Conservation (phyloP, 2,329 filamentous ascomycete genomes). For the Aquanectria penicillioides region DNA sequence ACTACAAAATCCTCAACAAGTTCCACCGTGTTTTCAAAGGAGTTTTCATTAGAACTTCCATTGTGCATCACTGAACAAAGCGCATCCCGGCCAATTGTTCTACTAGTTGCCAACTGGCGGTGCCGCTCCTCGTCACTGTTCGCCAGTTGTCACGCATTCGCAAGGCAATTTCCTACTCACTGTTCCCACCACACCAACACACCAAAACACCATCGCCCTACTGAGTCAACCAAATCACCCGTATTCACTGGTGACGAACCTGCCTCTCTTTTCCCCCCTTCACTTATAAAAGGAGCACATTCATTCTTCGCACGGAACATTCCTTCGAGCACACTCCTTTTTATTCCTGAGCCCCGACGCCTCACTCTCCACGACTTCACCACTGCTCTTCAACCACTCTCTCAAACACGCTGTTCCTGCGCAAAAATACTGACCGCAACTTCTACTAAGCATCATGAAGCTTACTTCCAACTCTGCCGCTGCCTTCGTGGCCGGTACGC, state of each 20-base stretch:
- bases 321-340: constrained; percentile 26
- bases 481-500: constrained; percentile 36
- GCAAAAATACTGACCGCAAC: constrained; percentile 5
- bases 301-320: constrained; percentile 29
- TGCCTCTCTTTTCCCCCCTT: constrained; percentile 31
- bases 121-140: constrained; percentile 25
- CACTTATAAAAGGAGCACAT: constrained; percentile 24
- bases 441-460: constrained; percentile 33
- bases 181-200: constrained; percentile 28
- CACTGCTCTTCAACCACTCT: constrained; percentile 5
- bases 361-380: background rate
- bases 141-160: constrained; percentile 32
- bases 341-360: constrained; percentile 9
- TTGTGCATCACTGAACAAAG: constrained; percentile 16
- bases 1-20: background rate
- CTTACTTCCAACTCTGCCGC: constrained; percentile 25
- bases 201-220: constrained; percentile 18
- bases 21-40: constrained; percentile 2
- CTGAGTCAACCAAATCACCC: constrained; percentile 23
- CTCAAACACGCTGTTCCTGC: background rate
- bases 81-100: background rate
- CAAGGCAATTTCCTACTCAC: constrained; percentile 23
- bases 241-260: constrained; percentile 25
- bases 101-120: background rate
- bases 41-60: background rate